Evolutionary conservation across 2,329 filamentous ascomycete species (phyloP).

Genomic region (Exserohilum rostratum): DNA sequence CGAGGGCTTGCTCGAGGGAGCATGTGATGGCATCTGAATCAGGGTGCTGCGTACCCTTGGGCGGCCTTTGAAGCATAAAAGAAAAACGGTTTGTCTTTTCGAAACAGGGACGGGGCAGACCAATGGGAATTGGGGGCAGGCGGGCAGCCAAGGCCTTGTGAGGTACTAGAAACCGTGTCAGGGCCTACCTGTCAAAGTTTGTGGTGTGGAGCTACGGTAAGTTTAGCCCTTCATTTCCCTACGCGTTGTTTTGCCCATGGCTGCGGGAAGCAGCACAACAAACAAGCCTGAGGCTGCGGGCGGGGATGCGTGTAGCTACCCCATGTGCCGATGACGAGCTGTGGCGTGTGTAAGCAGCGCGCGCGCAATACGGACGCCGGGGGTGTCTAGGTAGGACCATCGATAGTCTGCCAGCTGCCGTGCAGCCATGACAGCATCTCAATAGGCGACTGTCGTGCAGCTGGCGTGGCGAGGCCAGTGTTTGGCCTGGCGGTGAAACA

Average conservation of each 20-base stretch:
- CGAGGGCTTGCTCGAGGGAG: conserved; percentile 16
- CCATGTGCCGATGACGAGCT: conserved; percentile 5
- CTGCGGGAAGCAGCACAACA: conserved; percentile 30
- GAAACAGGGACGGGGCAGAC: conserved; percentile 13
- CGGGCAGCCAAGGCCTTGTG: conserved; percentile 10
- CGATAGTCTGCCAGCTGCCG: conserved; percentile 29
- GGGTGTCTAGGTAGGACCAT: conserved; percentile 26
- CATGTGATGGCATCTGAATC: conserved; percentile 6
- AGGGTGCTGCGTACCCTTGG: conserved; percentile 15
- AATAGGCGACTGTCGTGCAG: conserved; percentile 33
- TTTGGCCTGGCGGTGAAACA: conserved; percentile 33
- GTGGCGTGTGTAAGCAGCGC: conserved; percentile 13
- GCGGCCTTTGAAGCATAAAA: conserved; percentile 21
- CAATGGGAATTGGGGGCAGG: conserved; percentile 26
- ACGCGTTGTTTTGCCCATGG: conserved; percentile 46
- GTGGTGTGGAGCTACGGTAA: conserved; percentile 30
- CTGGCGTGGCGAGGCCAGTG: conserved; percentile 26
- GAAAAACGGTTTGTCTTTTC: conserved; percentile 19
- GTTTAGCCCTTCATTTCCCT: conserved; percentile 43
- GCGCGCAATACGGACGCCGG: conserved; percentile 8
- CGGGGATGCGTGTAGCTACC: conserved; percentile 1
- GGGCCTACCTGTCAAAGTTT: conserved; percentile 38
- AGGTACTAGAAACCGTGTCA: conserved; percentile 26
- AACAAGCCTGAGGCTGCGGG: conserved; percentile 15
- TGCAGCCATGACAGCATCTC: conserved; percentile 29